A percentile compares a stretch with the other conserved stretches of the same genome.
These are phyloP conservation scores for Microglena sp. DNA, from an alignment of 139 green algal genomes.

Conservation along the genomic window DNA sequence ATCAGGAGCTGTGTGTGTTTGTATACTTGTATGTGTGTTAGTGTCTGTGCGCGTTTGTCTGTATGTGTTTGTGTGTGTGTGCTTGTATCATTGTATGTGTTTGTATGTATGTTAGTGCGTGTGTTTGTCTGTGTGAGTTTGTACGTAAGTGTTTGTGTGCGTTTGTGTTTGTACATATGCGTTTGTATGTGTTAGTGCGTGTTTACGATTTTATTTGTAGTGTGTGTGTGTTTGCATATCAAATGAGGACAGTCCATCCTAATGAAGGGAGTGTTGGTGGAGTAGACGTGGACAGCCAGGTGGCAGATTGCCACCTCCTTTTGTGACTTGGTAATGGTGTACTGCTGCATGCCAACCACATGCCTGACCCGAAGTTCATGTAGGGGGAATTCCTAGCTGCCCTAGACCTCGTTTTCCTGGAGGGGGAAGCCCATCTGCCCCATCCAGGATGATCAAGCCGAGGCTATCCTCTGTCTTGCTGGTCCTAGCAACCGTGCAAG, in stretches of 20 bases:
- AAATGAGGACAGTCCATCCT: not conserved
- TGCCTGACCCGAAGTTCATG: no score
- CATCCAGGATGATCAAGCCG: no score
- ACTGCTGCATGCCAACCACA: not conserved
- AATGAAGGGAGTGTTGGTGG: not conserved
- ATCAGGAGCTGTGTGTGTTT: not conserved
- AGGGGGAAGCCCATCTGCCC: no score
- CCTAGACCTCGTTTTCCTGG: no score
- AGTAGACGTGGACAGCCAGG: not conserved
- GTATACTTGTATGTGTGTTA: not conserved
- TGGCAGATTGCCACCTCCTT: not conserved
- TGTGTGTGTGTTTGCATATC: not conserved
- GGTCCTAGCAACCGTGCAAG: no score
- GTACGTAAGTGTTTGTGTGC: not conserved
- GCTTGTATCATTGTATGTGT: not conserved
- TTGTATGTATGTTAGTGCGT: not conserved
- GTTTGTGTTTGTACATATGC: not conserved
- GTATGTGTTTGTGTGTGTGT: not conserved
- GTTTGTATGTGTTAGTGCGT: not conserved
- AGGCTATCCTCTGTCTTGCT: no score
- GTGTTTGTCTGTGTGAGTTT: not conserved
- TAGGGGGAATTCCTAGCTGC: no score
- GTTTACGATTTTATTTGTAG: not conserved
- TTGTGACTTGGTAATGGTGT: not conserved
- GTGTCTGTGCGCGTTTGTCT: not conserved